These are phyloP conservation scores for Populus nigra DNA, from an alignment of 345 rosid genomes.

Conservation along the genomic window DNA sequence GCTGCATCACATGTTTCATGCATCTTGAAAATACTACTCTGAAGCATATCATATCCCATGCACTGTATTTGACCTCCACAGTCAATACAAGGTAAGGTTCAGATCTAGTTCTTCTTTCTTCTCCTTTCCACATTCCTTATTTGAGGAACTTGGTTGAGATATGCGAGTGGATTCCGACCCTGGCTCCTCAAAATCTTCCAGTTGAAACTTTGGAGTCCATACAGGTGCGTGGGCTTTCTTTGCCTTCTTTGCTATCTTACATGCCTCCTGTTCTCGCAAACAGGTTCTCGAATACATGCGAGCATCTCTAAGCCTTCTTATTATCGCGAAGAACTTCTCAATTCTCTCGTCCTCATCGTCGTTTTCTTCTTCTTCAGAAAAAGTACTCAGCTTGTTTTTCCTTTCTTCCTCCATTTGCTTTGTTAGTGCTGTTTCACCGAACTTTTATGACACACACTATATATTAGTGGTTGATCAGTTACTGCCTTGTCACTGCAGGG, in stretches of 20 bases:
- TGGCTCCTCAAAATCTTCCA: not conserved
- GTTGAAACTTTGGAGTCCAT: slow-evolving; percentile 11
- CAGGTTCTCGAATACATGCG: slow-evolving; percentile 10
- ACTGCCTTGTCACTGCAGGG: not conserved
- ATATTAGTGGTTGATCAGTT: not conserved
- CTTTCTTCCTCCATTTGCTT: slow-evolving; percentile 14
- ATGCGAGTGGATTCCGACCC: not conserved
- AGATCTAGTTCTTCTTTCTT: slow-evolving; percentile 9
- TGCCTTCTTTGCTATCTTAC: slow-evolving; percentile 6
- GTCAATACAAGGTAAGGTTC: not conserved
- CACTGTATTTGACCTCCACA: not conserved
- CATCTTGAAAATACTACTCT: not conserved
- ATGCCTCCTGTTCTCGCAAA: slow-evolving; percentile 8
- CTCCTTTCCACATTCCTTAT: slow-evolving; percentile 5
- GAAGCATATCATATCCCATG: not conserved
- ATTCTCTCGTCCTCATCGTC: slow-evolving; percentile 3
- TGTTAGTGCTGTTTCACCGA: not conserved
- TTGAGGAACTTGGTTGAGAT: slow-evolving; percentile 2
- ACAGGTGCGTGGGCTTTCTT: slow-evolving; percentile 3
- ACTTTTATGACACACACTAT: not conserved
- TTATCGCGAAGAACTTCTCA: slow-evolving; percentile 15
- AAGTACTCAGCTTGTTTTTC: not conserved
- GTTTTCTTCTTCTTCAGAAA: not conserved
- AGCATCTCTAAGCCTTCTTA: slow-evolving; percentile 18
- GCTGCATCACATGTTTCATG: not conserved